These are phyloP conservation scores for Chlamydomonas sp. DNA, from an alignment of 139 green algal genomes.

Conservation along the genomic window DNA sequence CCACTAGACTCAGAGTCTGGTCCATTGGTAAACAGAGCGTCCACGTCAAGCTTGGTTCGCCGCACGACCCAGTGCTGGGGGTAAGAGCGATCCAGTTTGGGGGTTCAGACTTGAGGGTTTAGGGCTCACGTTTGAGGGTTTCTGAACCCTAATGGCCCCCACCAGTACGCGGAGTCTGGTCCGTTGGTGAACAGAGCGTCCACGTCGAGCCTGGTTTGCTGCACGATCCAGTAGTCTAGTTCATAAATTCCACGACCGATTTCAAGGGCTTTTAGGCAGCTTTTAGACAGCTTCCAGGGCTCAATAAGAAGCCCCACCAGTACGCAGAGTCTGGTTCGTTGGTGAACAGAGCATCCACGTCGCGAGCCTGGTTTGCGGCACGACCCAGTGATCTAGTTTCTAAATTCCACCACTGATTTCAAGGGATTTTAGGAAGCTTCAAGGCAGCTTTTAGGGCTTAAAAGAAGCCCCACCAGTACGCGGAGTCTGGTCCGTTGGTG, in stretches of 20 bases:
- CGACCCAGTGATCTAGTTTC: constrained; percentile 54
- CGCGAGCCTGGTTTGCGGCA: constrained; percentile 38
- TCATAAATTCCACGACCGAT: background rate
- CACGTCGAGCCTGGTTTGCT: no score
- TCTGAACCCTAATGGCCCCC: no score
- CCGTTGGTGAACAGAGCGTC: no score
- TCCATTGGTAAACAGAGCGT: constrained; percentile 41
- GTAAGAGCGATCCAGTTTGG: no score
- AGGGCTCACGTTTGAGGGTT: no score
- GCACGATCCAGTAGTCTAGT: no score
- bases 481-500: background rate
- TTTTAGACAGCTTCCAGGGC: background rate
- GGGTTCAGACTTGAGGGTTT: no score
- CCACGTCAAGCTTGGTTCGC: constrained; percentile 40
- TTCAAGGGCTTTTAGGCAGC: background rate
- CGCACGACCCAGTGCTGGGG: constrained; percentile 61
- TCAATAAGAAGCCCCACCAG: no score
- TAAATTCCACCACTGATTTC: background rate
- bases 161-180: constrained; percentile 45
- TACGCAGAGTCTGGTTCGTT: constrained; percentile 24
- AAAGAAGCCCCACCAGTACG: no score
- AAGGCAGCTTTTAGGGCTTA: background rate
- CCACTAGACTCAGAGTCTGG: background rate
- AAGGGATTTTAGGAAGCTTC: background rate
- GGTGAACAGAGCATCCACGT: constrained; percentile 56